Evolutionary conservation across 2,329 filamentous ascomycete species (phyloP).

Genomic region (Pyricularia grisea): DNA sequence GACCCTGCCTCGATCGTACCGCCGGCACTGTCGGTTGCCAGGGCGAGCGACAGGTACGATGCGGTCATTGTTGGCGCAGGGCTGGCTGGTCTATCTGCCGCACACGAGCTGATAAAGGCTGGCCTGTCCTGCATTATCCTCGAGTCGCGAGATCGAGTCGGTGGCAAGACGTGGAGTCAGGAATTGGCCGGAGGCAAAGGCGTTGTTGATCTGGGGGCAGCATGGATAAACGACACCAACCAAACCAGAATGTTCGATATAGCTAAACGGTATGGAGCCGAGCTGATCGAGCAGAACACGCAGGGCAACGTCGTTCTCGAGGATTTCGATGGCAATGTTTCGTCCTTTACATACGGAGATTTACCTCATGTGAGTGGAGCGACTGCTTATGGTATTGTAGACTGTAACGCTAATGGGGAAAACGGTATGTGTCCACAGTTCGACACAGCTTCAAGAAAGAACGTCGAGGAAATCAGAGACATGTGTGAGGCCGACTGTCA

Average conservation of each 20-base stretch:
- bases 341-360: constrained; percentile 7
- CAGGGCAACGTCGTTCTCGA: constrained; percentile 8
- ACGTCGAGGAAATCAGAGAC: constrained; percentile 1
- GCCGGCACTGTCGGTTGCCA: not conserved
- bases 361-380: not conserved
- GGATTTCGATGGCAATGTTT: constrained; percentile 5
- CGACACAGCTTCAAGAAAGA: constrained; percentile 1
- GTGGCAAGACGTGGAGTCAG: constrained; percentile 39
- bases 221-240: constrained; percentile 50
- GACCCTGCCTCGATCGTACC: constrained; percentile 6
- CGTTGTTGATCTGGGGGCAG: constrained; percentile 41
- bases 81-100: not conserved
- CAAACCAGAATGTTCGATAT: constrained; percentile 35
- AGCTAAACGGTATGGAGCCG: constrained; percentile 27
- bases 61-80: not conserved
- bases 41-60: not conserved
- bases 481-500: constrained; percentile 6
- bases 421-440: not conserved
- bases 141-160: constrained; percentile 39
- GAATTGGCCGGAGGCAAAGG: constrained; percentile 22
- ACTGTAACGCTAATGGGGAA: not conserved
- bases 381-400: not conserved
- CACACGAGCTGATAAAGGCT: not conserved
- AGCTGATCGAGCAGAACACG: constrained; percentile 37
- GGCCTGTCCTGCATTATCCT: constrained; percentile 27